Percentiles rank a stretch among this genome's conserved stretches.
Evolutionary conservation across 306 rosid genomes (phyloP).

Genomic region (Acacia melanoxylon): DNA sequence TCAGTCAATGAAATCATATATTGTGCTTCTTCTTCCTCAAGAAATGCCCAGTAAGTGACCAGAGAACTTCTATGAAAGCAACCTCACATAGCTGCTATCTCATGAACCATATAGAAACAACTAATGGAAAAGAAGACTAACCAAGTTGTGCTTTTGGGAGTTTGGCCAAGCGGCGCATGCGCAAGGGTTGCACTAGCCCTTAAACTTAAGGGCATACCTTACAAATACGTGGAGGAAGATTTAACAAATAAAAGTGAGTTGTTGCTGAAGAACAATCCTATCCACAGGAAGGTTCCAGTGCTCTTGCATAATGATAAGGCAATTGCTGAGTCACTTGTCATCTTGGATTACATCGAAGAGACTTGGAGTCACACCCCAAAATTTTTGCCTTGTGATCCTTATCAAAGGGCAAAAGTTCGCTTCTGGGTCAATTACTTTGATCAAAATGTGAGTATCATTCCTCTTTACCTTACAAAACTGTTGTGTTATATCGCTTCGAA

Average conservation of each 20-base stretch:
- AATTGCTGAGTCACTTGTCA: constrained; percentile 39
- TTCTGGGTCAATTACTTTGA: constrained; percentile 44
- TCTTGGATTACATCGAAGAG: constrained; percentile 51
- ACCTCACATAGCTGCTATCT: neutral
- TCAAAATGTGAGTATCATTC: constrained; percentile 17
- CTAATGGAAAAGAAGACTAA: constrained; percentile 26
- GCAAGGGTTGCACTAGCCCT: constrained; percentile 29
- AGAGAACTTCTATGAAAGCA: neutral
- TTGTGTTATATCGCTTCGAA: too few species aligned
- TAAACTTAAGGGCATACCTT: constrained; percentile 46
- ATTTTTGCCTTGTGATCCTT: constrained; percentile 43
- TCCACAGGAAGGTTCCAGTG: constrained; percentile 40
- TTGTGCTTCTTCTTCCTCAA: neutral
- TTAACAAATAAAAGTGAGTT: constrained; percentile 39
- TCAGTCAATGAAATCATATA: neutral
- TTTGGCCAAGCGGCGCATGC: constrained; percentile 30
- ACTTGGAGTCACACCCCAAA: constrained; percentile 37
- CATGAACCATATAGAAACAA: neutral
- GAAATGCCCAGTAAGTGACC: neutral
- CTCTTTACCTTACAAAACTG: too few species aligned
- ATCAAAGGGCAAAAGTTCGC: constrained; percentile 39
- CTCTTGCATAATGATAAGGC: constrained; percentile 44
- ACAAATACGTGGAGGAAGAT: constrained; percentile 44
- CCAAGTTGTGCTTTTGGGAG: constrained; percentile 43
- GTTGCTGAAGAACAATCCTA: constrained; percentile 44